Percentiles rank a stretch among this genome's conserved stretches.
phyloP scores from a whole-genome alignment of 2,329 filamentous ascomycete genomes.

The Sporothrix dimorphospora region DNA sequence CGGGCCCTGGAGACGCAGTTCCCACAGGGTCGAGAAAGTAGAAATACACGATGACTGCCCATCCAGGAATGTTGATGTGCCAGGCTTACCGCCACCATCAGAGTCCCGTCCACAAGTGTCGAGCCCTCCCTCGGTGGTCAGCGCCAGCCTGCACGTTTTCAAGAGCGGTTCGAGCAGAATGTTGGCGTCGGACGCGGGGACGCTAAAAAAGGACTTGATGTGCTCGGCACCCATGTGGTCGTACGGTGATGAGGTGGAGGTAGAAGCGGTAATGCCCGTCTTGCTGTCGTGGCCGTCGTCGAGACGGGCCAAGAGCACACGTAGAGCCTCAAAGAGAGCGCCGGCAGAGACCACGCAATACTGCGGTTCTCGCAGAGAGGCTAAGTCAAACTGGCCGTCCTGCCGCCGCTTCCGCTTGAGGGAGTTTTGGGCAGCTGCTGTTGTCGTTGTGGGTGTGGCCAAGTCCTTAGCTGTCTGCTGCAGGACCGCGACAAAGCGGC shows the following conservation, averaged over 20 bases:
- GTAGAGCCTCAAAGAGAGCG: conserved; percentile 53
- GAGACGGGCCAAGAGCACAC: conserved; percentile 51
- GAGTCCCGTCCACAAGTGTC: background rate
- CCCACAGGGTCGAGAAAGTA: conserved; percentile 54
- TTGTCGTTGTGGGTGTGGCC: conserved; percentile 39
- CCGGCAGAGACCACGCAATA: conserved; percentile 52
- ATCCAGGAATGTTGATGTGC: conserved; percentile 26
- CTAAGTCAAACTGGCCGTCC: conserved; percentile 45
- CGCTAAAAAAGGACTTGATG: conserved; percentile 59
- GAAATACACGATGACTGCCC: conserved; percentile 53
- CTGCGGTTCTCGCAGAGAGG: conserved; percentile 44
- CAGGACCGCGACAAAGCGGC: conserved; percentile 68
- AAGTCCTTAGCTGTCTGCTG: conserved; percentile 67
- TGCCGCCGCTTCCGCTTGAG: conserved; percentile 53
- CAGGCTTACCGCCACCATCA: conserved; percentile 22
- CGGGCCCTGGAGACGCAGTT: conserved; percentile 55
- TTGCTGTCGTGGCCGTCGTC: conserved; percentile 41
- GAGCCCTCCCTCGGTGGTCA: conserved; percentile 34
- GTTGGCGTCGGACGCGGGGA: conserved; percentile 52
- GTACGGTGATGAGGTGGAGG: conserved; percentile 34
- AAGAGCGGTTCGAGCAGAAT: conserved; percentile 52
- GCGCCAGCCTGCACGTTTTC: conserved; percentile 49
- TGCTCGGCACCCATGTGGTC: conserved; percentile 60
- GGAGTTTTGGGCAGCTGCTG: conserved; percentile 33
- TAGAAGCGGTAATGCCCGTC: background rate